These are phyloP conservation scores for Ramaria rubella DNA, from an alignment of 768 basidiomycete species.

Conservation along the genomic window DNA sequence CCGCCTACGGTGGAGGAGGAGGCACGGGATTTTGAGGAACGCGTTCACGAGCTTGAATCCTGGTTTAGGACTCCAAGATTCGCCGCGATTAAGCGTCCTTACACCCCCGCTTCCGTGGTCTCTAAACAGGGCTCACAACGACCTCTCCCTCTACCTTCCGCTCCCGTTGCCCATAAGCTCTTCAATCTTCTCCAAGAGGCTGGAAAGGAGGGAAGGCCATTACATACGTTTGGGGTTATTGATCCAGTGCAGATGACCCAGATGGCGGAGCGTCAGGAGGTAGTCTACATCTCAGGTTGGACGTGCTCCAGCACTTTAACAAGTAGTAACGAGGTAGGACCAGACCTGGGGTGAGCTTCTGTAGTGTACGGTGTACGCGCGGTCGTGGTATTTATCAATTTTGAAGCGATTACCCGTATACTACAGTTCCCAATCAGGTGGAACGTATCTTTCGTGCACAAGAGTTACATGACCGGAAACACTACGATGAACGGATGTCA, in stretches of 20 bases:
- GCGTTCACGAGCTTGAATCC: constrained; percentile 54
- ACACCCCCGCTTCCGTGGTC: constrained; percentile 71
- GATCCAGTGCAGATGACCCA: constrained; percentile 95
- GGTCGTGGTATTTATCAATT: not conserved
- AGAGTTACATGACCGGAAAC: constrained; percentile 87
- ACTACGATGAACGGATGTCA: constrained; percentile 79
- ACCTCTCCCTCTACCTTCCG: constrained; percentile 66
- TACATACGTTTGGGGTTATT: constrained; percentile 90
- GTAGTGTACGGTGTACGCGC: not conserved
- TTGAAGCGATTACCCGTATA: constrained; percentile 86
- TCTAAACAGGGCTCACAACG: constrained; percentile 87
- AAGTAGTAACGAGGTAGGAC: constrained; percentile 87
- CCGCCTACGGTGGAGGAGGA: constrained; percentile 56
- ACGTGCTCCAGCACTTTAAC: constrained; percentile 81
- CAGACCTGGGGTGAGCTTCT: constrained; percentile 67
- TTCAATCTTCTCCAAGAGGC: constrained; percentile 58
- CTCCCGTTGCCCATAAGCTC: constrained; percentile 83
- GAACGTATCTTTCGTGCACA: constrained; percentile 88
- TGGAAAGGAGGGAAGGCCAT: constrained; percentile 55
- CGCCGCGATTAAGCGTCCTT: constrained; percentile 64
- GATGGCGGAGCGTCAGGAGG: constrained; percentile 81
- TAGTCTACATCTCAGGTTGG: constrained; percentile 92
- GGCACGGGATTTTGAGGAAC: constrained; percentile 47
- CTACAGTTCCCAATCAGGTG: constrained; percentile 93
- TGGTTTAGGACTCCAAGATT: constrained; percentile 81